Conservation (phyloP, 2,329 filamentous ascomycete species). For the Pestalotiopsis sp. region DNA sequence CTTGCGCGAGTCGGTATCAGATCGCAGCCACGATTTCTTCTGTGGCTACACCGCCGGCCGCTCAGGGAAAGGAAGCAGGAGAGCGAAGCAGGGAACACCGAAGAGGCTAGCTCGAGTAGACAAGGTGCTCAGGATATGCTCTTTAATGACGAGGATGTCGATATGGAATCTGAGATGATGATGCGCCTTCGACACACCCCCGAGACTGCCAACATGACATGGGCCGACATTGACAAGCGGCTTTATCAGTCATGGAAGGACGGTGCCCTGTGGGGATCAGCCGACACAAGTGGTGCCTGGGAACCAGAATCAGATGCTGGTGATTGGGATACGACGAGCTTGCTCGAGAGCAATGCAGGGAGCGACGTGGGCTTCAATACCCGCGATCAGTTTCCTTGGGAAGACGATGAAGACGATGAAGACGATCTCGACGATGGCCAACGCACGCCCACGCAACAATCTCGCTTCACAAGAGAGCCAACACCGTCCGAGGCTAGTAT, state of each 20-base stretch:
- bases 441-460: slow-evolving; percentile 74
- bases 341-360: slow-evolving; percentile 55
- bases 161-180: slow-evolving; percentile 81
- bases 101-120: slow-evolving; percentile 24
- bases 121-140: slow-evolving; percentile 47
- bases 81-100: slow-evolving; percentile 20
- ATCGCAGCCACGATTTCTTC: slow-evolving; percentile 64
- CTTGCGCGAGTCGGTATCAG: slow-evolving; percentile 63
- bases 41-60: slow-evolving; percentile 51
- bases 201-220: slow-evolving; percentile 47
- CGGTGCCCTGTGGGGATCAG: slow-evolving; percentile 83
- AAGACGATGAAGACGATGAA: slow-evolving; percentile 41
- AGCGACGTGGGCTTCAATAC: slow-evolving; percentile 46
- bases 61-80: slow-evolving; percentile 32
- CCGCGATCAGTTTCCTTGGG: slow-evolving; percentile 50
- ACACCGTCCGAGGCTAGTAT: slow-evolving; percentile 68
- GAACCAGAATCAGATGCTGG: slow-evolving; percentile 55
- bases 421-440: slow-evolving; percentile 54
- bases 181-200: slow-evolving; percentile 52
- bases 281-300: slow-evolving; percentile 82
- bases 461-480: slow-evolving; percentile 53
- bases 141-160: slow-evolving; percentile 66
- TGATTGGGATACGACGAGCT: slow-evolving; percentile 77
- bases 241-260: slow-evolving; percentile 85
- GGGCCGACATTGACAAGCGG: slow-evolving; percentile 70